Conservation (phyloP, 2,329 filamentous ascomycete genomes). For the Aspergillus viridinutans region DNA sequence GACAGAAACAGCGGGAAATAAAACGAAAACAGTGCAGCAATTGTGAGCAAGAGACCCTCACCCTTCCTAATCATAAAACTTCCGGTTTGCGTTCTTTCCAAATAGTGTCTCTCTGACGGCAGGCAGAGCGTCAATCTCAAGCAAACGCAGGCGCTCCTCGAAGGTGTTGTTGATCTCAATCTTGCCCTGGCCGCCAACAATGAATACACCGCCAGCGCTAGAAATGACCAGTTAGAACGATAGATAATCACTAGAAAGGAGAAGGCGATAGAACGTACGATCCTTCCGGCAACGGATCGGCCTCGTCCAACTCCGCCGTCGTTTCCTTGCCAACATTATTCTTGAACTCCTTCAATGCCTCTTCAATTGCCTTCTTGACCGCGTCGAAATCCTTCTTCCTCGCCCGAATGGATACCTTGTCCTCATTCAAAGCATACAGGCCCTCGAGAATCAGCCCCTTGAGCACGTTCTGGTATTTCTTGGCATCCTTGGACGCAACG, state of each 20-base stretch:
- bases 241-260: slow-evolving; percentile 4
- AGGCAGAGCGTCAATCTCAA: slow-evolving; percentile 81
- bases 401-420: slow-evolving; percentile 67
- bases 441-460: slow-evolving; percentile 84
- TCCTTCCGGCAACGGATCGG: slow-evolving; percentile 72
- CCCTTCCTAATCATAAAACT: slow-evolving; percentile 75
- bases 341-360: slow-evolving; percentile 79
- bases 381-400: slow-evolving; percentile 73
- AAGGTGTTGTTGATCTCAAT: slow-evolving; percentile 99
- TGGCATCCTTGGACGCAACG: slow-evolving; percentile 50
- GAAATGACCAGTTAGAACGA: slow-evolving; percentile 7
- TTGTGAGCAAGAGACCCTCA: slow-evolving; percentile 7
- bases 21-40: slow-evolving; percentile 7
- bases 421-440: slow-evolving; percentile 81
- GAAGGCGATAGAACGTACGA: slow-evolving; percentile 58
- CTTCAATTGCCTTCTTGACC: slow-evolving; percentile 72
- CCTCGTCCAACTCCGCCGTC: slow-evolving; percentile 69
- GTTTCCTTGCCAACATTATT: slow-evolving; percentile 67
- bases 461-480: slow-evolving; percentile 70
- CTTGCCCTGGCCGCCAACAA: slow-evolving; percentile 81
- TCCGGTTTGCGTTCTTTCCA: slow-evolving; percentile 91
- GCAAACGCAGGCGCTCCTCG: slow-evolving; percentile 79
- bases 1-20: slow-evolving; percentile 10
- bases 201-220: slow-evolving; percentile 77
- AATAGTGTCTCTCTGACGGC: slow-evolving; percentile 82